Conservation (phyloP, 257 asterid genomes). For the Gynochthodes officinalis region DNA sequence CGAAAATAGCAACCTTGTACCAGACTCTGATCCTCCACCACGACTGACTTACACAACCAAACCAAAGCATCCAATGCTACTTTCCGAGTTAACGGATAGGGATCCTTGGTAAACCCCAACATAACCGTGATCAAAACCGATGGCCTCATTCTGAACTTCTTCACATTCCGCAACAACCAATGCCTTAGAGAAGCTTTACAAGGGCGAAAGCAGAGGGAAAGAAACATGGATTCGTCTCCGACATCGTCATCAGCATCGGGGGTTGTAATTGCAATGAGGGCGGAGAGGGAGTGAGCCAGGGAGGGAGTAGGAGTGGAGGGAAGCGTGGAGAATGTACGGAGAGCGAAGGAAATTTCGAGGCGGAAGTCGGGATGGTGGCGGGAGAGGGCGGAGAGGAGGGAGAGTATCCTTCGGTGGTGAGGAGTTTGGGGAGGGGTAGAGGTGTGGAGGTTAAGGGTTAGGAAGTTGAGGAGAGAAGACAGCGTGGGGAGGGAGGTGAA, state of each 20-base stretch:
- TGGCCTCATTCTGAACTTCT: slow-evolving; percentile 53
- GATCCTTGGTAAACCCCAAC: slow-evolving; percentile 82
- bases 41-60: slow-evolving; percentile 32
- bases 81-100: slow-evolving; percentile 64
- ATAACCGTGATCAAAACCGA: slow-evolving; percentile 68
- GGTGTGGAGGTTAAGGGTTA: slow-evolving; percentile 39
- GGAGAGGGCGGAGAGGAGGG: slow-evolving; percentile 48
- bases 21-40: slow-evolving; percentile 58
- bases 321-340: slow-evolving; percentile 34
- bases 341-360: slow-evolving; percentile 32
- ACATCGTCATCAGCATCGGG: not conserved
- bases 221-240: slow-evolving; percentile 41
- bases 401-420: slow-evolving; percentile 32
- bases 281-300: slow-evolving; percentile 51
- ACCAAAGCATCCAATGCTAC: slow-evolving; percentile 72
- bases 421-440: slow-evolving; percentile 17
- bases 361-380: slow-evolving; percentile 43
- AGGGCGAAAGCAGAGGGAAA: slow-evolving; percentile 51
- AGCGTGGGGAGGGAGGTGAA: slow-evolving; percentile 54
- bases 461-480: slow-evolving; percentile 39
- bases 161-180: slow-evolving; percentile 59
- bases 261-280: slow-evolving; percentile 20
- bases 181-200: slow-evolving; percentile 41
- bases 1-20: slow-evolving; percentile 67
- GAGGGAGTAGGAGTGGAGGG: slow-evolving; percentile 39